Percentiles rank a stretch among this genome's conserved stretches.
Conservation (phyloP, 805 yeast genomes). For the Zygosaccharomyces pseudorouxii region DNA sequence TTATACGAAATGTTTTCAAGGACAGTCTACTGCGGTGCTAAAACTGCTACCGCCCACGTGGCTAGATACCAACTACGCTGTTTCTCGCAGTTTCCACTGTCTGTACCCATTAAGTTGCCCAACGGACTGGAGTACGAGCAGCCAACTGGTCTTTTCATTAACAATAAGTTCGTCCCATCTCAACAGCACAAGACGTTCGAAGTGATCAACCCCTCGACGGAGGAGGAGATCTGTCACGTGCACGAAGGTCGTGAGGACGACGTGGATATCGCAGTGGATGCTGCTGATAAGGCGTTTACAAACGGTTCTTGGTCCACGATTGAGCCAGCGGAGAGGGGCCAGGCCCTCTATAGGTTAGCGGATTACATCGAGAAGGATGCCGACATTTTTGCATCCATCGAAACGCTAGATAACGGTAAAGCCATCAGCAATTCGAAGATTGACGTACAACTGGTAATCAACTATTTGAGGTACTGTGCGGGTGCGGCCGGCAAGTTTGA, state of each 20-base stretch:
- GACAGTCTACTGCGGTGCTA: conserved; percentile 8
- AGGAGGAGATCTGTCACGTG: conserved; percentile 60
- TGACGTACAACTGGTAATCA: conserved; percentile 66
- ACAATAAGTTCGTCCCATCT: conserved; percentile 67
- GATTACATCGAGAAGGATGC: conserved; percentile 68
- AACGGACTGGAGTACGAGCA: conserved; percentile 70
- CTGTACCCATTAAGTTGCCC: conserved; percentile 57
- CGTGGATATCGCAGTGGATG: conserved; percentile 78
- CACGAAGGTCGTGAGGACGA: conserved; percentile 77
- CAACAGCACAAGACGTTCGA: conserved; percentile 55
- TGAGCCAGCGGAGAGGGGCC: conserved; percentile 66
- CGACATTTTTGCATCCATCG: conserved; percentile 72
- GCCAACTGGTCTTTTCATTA: conserved; percentile 79
- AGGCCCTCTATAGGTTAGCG: conserved; percentile 64
- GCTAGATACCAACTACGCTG: conserved; percentile 22
- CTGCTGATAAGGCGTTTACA: conserved; percentile 76
- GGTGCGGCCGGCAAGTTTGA: conserved; percentile 87
- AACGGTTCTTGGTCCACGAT: conserved; percentile 70
- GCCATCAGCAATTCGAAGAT: conserved; percentile 65
- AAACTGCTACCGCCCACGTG: conserved; percentile 8
- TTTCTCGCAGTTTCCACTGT: conserved; percentile 39
- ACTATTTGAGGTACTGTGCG: conserved; percentile 76
- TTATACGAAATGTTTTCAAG: conserved; percentile 9
- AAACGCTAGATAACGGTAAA: conserved; percentile 87
- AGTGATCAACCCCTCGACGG: conserved; percentile 68